phyloP scores from a whole-genome alignment of 257 asterid genomes.

The Solanum paucissectum region DNA sequence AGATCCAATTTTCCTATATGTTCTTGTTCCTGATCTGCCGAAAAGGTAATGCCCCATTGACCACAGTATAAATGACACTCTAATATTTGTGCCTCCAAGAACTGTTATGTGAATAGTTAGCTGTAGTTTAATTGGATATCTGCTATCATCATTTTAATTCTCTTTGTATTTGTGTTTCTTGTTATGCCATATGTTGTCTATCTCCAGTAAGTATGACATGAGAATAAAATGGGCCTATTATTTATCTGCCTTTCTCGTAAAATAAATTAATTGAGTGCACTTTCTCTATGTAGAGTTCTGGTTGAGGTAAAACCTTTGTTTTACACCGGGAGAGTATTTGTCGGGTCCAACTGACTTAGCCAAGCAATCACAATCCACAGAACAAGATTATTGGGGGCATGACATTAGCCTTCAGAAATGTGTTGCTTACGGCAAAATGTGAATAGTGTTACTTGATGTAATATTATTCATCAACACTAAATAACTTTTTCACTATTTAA shows the following conservation, averaged over 20 bases:
- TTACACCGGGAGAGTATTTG: conserved; percentile 29
- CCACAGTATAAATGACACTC: background rate
- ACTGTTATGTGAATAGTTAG: background rate
- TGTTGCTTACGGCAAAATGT: conserved; percentile 35
- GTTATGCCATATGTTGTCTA: background rate
- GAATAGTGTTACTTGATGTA: background rate
- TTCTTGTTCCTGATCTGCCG: conserved; percentile 90
- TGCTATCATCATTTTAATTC: background rate
- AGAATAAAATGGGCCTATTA: background rate
- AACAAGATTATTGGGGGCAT: conserved; percentile 60
- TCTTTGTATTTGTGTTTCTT: background rate
- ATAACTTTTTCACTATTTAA: no score
- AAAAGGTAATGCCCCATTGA: conserved; percentile 44
- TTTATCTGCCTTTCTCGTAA: background rate
- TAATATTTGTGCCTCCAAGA: background rate
- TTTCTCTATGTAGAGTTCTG: conserved; percentile 40
- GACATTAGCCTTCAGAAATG: conserved; percentile 51
- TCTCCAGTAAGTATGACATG: background rate
- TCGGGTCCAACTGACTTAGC: conserved; percentile 19
- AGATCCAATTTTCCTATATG: conserved; percentile 47
- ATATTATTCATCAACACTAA: no score
- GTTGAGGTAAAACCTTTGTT: conserved; percentile 90
- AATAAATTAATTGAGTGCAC: background rate
- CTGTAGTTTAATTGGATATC: background rate
- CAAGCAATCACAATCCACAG: conserved; percentile 18